Evolutionary conservation across 768 basidiomycete genomes (phyloP).

Genomic region (Cystobasidium tubakii): DNA sequence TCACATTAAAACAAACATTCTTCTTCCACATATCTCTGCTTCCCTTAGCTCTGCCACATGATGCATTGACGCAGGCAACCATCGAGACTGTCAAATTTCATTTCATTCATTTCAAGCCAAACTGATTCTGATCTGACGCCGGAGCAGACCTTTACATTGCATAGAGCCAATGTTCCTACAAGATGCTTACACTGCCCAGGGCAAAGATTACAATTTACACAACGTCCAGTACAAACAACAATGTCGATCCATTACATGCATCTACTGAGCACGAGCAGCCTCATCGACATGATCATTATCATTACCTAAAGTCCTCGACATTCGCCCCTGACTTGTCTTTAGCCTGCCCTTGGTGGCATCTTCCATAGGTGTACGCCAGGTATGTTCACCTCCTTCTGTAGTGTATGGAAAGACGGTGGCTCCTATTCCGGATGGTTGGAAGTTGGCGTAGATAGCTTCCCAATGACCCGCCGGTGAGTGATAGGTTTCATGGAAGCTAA

Average conservation of each 20-base stretch:
- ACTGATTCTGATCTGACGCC: no score
- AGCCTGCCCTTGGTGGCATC: neutral
- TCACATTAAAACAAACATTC: no score
- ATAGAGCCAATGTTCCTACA: no score
- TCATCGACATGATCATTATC: neutral
- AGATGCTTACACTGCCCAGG: no score
- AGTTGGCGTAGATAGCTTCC: slow-evolving; percentile 9
- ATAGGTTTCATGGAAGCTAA: slow-evolving; percentile 15
- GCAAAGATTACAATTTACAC: no score
- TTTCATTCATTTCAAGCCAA: no score
- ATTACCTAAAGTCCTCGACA: neutral
- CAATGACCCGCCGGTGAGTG: slow-evolving; percentile 2
- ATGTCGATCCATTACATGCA: neutral
- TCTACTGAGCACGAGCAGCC: neutral
- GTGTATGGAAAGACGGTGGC: slow-evolving; percentile 4
- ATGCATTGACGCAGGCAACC: no score
- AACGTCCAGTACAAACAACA: no score
- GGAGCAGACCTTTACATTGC: no score
- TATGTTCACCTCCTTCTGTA: slow-evolving; percentile 5
- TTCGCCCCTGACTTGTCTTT: neutral
- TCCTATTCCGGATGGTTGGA: neutral
- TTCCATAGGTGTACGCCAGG: slow-evolving; percentile 1
- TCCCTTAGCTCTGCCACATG: no score
- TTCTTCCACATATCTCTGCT: no score
- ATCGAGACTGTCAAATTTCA: no score